A percentile compares a stretch with the other conserved stretches of the same genome.
Evolutionary conservation across 257 asterid species (phyloP).

Genomic region (Ophiorrhiza pumila): DNA sequence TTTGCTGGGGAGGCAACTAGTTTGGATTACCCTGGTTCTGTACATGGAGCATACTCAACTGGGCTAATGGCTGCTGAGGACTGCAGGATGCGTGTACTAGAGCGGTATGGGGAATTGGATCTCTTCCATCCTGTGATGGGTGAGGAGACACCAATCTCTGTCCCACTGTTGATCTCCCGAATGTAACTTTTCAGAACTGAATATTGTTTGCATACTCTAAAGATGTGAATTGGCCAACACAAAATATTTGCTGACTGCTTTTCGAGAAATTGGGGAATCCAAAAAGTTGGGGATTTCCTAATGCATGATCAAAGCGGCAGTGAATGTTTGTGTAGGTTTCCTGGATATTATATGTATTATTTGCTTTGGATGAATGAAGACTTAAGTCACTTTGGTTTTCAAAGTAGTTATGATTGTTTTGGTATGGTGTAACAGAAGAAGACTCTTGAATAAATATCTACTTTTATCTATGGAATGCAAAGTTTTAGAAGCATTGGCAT

Average conservation of each 20-base stretch:
- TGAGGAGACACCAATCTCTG: constrained; percentile 53
- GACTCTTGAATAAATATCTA: too few species aligned
- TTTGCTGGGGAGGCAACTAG: constrained; percentile 96
- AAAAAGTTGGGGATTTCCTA: constrained; percentile 21
- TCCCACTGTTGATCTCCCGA: constrained; percentile 53
- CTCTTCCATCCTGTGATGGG: constrained; percentile 71
- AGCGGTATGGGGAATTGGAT: constrained; percentile 76
- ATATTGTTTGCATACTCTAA: not conserved
- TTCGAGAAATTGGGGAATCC: constrained; percentile 46
- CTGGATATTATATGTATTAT: not conserved
- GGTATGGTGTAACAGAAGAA: too few species aligned
- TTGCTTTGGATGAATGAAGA: too few species aligned
- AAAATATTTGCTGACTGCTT: constrained; percentile 37
- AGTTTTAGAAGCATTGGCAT: too few species aligned
- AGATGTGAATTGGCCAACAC: constrained; percentile 14
- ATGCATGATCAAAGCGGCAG: constrained; percentile 56
- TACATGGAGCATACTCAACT: constrained; percentile 87
- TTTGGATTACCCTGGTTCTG: constrained; percentile 73
- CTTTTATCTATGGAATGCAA: too few species aligned
- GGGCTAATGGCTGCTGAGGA: constrained; percentile 89
- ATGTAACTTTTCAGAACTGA: not conserved
- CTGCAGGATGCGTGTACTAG: constrained; percentile 86
- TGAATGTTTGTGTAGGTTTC: constrained; percentile 14
- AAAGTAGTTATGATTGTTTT: too few species aligned
- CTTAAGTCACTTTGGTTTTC: too few species aligned